Evolutionary conservation across 371 early-diverging fungal genomes (phyloP).

Genomic region (Mortierella sp.): DNA sequence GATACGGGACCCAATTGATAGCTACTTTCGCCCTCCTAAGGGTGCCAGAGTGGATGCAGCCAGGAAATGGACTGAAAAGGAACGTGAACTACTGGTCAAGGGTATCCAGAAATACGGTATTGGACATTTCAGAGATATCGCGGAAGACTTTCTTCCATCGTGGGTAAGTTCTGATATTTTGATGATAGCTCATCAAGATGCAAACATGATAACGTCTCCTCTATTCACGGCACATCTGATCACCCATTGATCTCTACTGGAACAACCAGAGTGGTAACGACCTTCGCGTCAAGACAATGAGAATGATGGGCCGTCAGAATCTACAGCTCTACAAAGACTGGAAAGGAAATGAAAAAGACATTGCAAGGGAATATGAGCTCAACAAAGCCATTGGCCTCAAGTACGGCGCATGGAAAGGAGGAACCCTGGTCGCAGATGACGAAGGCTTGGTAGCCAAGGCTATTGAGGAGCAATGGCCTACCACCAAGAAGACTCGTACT

Average conservation of each 20-base stretch:
- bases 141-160: constrained; percentile 79
- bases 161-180: constrained; percentile 68
- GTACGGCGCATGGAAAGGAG: constrained; percentile 83
- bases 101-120: constrained; percentile 90
- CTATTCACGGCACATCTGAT: not conserved
- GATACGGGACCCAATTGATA: constrained; percentile 16
- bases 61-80: constrained; percentile 88
- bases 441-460: constrained; percentile 77
- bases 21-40: constrained; percentile 86
- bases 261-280: constrained; percentile 78
- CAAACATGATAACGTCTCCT: no score
- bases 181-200: no score
- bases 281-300: constrained; percentile 84
- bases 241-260: not conserved
- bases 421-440: constrained; percentile 87
- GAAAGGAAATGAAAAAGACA: constrained; percentile 80
- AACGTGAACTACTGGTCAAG: constrained; percentile 76
- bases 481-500: constrained; percentile 19
- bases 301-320: constrained; percentile 90
- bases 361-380: constrained; percentile 76
- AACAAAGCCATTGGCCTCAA: constrained; percentile 86
- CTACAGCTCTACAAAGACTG: constrained; percentile 87
- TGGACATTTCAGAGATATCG: constrained; percentile 88
- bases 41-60: constrained; percentile 61
- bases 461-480: constrained; percentile 56